phyloP scores from a whole-genome alignment of 1,284 basidiomycete species.

The Irpex sp. region DNA sequence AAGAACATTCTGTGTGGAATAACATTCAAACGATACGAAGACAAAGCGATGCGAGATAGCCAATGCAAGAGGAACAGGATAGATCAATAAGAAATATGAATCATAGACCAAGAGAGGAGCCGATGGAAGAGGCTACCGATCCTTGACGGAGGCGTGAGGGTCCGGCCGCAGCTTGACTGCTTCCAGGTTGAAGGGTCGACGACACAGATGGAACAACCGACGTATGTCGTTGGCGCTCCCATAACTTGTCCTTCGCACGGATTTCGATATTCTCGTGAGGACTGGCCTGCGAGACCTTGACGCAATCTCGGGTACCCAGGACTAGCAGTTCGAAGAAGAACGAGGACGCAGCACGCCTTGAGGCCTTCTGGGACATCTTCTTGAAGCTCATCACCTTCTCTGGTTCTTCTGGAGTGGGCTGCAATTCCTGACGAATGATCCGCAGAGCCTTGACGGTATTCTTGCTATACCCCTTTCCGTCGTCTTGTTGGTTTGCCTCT shows the following conservation, averaged over 20 bases:
- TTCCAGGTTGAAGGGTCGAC: constrained; percentile 13
- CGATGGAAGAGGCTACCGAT: constrained; percentile 28
- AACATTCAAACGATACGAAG: not conserved
- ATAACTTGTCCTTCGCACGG: constrained; percentile 76
- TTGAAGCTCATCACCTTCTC: constrained; percentile 70
- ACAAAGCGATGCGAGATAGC: not conserved
- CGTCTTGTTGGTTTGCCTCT: constrained; percentile 42
- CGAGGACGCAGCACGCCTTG: constrained; percentile 84
- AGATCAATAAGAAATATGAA: not conserved
- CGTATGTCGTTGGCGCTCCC: constrained; percentile 61
- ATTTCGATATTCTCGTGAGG: constrained; percentile 88
- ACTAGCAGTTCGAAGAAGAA: constrained; percentile 99
- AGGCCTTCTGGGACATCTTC: constrained; percentile 73
- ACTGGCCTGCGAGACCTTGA: constrained; percentile 70
- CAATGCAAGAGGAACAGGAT: not conserved
- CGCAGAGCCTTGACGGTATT: constrained; percentile 87
- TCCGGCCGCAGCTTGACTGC: constrained; percentile 12
- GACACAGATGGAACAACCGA: constrained; percentile 36
- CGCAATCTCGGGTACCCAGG: constrained; percentile 86
- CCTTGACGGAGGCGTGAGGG: constrained; percentile 18
- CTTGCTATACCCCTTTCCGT: constrained; percentile 77
- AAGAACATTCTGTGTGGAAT: not conserved
- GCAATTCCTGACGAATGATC: constrained; percentile 76
- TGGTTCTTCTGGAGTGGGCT: constrained; percentile 41
- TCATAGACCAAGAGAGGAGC: constrained; percentile 30